phyloP scores from a whole-genome alignment of 73 alveolate species.

The Paramecium sexaurelia region DNA sequence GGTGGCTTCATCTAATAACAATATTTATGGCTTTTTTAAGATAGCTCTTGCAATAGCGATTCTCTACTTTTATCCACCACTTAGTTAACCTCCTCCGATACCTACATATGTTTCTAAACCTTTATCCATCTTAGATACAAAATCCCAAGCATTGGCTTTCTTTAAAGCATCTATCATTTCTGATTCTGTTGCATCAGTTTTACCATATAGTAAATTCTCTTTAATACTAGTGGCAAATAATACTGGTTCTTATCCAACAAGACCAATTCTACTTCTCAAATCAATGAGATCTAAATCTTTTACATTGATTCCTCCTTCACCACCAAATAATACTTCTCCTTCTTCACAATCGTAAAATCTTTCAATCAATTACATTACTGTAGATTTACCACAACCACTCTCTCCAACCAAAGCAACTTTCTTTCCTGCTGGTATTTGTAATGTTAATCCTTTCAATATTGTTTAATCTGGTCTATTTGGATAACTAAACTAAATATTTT shows the following conservation, averaged over 20 bases:
- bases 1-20: conserved; percentile 74
- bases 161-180: conserved; percentile 87
- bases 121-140: conserved; percentile 56
- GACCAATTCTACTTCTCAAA: conserved; percentile 85
- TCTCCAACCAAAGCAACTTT: conserved; percentile 91
- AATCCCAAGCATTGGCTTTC: conserved; percentile 78
- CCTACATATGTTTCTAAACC: conserved; percentile 67
- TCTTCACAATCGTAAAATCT: conserved; percentile 79
- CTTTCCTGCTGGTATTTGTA: conserved; percentile 74
- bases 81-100: conserved; percentile 65
- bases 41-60: conserved; percentile 76
- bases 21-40: conserved; percentile 63
- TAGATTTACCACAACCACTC: conserved; percentile 89
- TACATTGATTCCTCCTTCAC: conserved; percentile 72
- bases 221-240: conserved; percentile 81
- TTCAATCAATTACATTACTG: conserved; percentile 79
- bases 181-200: conserved; percentile 88
- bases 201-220: conserved; percentile 83
- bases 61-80: conserved; percentile 75
- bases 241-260: conserved; percentile 95
- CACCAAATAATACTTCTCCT: conserved; percentile 80
- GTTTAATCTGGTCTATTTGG: conserved; percentile 80
- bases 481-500: conserved; percentile 85
- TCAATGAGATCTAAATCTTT: conserved; percentile 71
- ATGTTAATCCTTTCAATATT: conserved; percentile 68